phyloP scores from a whole-genome alignment of 805 yeast genomes.

The Scheffersomyces stipitis region DNA sequence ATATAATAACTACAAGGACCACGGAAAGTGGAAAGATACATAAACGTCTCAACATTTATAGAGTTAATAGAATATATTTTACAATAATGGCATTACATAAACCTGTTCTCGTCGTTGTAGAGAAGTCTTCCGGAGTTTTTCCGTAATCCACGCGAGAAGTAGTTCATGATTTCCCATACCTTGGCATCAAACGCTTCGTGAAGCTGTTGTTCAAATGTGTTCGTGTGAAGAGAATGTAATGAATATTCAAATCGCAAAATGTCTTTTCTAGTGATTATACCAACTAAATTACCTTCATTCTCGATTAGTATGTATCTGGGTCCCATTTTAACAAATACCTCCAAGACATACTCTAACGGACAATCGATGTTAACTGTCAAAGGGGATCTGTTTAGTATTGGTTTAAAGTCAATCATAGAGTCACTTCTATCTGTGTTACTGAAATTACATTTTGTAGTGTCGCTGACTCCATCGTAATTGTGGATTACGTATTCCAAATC shows the following conservation, averaged over 20 bases:
- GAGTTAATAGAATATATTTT: conserved; percentile 1
- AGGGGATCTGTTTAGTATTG: conserved; percentile 55
- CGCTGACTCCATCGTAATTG: conserved; percentile 15
- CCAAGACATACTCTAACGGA: conserved; percentile 60
- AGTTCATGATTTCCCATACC: conserved; percentile 35
- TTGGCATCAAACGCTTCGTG: conserved; percentile 24
- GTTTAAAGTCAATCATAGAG: conserved; percentile 20
- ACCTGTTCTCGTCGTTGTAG: conserved; percentile 30
- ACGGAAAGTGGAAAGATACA: conserved; percentile 79
- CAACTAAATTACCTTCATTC: conserved; percentile 59
- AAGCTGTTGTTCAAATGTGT: conserved; percentile 8
- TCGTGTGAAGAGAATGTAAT: conserved; percentile 21
- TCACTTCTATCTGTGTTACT: conserved; percentile 2
- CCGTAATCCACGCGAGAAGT: conserved; percentile 14
- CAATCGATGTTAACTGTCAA: conserved; percentile 54
- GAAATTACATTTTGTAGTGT: conserved; percentile 18
- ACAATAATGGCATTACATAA: conserved; percentile 8
- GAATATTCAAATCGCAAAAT: conserved; percentile 61
- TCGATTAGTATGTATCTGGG: conserved; percentile 73
- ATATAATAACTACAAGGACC: conserved; percentile 69
- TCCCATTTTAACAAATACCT: conserved; percentile 75
- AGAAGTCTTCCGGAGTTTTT: conserved; percentile 30
- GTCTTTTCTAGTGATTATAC: conserved; percentile 85
- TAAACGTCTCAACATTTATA: conserved; percentile 14
- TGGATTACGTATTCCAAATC: conserved; percentile 35